Percentiles rank a stretch among this genome's conserved stretches.
Conservation (phyloP, 2,329 filamentous ascomycete species). For the Aspergillus pseudoterreus region DNA sequence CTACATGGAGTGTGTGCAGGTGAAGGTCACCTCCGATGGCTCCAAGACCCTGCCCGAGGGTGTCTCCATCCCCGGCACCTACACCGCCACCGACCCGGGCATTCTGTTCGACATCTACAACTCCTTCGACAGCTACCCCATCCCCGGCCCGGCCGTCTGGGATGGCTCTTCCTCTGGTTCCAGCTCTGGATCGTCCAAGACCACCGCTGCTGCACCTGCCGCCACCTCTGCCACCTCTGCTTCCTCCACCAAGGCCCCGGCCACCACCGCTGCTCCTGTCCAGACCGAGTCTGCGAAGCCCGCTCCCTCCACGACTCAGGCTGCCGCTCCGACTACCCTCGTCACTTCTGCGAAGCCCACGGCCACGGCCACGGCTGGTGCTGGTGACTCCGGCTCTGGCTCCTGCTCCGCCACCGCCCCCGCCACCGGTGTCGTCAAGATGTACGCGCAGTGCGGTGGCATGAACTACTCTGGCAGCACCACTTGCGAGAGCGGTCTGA, state of each 20-base stretch:
- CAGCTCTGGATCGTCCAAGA: slow-evolving; percentile 4
- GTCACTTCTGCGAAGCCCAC: slow-evolving; percentile 1
- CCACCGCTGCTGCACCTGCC: slow-evolving; percentile 4
- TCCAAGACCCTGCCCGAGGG: slow-evolving; percentile 15
- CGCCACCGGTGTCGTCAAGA: slow-evolving; percentile 7
- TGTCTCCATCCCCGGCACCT: slow-evolving; percentile 18
- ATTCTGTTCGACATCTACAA: slow-evolving; percentile 19
- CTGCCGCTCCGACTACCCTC: slow-evolving; percentile 1
- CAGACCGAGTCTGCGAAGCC: slow-evolving; percentile 2
- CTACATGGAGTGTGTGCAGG: slow-evolving; percentile 23
- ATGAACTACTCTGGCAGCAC: slow-evolving; percentile 11
- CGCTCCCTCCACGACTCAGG: background rate
- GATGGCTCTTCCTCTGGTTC: slow-evolving; percentile 12
- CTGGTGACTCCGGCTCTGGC: slow-evolving; percentile 2
- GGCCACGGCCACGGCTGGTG: slow-evolving; percentile 4
- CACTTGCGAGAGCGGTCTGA: slow-evolving; percentile 12
- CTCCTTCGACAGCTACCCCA: slow-evolving; percentile 16
- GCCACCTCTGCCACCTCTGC: background rate
- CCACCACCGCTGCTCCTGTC: slow-evolving; percentile 6
- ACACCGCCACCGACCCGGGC: slow-evolving; percentile 13
- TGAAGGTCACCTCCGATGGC: slow-evolving; percentile 19
- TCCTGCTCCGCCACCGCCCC: background rate
- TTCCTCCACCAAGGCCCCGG: background rate
- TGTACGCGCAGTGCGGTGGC: slow-evolving; percentile 17
- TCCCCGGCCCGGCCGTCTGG: slow-evolving; percentile 21